Evolutionary conservation across 352 stramenopile species (phyloP).

Genomic region (Phytophthora ohioensis): DNA sequence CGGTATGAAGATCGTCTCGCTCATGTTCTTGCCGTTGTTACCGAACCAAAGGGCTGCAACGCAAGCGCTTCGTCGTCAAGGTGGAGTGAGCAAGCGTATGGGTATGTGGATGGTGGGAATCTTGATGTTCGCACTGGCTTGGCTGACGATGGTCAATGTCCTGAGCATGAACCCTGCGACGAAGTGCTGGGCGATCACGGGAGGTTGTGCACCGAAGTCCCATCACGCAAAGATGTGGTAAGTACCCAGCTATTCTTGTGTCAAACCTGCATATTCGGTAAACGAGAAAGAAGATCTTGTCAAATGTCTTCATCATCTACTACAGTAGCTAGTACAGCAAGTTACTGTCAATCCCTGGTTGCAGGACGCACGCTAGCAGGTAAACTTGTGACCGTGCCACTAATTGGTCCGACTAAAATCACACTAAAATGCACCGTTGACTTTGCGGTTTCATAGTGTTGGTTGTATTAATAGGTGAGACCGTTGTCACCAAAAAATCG

Average conservation of each 20-base stretch:
- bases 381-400: no score
- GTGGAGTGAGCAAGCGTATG: constrained; percentile 50
- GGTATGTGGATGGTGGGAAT: constrained; percentile 43
- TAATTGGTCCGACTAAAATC: no score
- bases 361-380: no score
- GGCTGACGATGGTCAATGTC: constrained; percentile 53
- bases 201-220: constrained; percentile 52
- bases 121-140: constrained; percentile 45
- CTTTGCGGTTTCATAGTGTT: no score
- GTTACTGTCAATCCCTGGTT: no score
- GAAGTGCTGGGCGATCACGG: constrained; percentile 68
- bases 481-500: no score
- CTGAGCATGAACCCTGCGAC: constrained; percentile 63
- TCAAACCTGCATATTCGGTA: neutral
- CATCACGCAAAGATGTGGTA: constrained; percentile 17
- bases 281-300: neutral
- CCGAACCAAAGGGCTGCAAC: constrained; percentile 48
- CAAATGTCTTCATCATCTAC: constrained; percentile 1
- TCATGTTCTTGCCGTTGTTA: constrained; percentile 56
- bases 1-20: constrained; percentile 54
- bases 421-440: no score
- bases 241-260: neutral
- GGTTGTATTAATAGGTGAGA: no score
- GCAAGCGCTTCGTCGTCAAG: constrained; percentile 36
- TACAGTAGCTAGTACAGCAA: neutral